phyloP scores from a whole-genome alignment of 2,329 filamentous ascomycete genomes.

The Aureobasidium melanogenum region DNA sequence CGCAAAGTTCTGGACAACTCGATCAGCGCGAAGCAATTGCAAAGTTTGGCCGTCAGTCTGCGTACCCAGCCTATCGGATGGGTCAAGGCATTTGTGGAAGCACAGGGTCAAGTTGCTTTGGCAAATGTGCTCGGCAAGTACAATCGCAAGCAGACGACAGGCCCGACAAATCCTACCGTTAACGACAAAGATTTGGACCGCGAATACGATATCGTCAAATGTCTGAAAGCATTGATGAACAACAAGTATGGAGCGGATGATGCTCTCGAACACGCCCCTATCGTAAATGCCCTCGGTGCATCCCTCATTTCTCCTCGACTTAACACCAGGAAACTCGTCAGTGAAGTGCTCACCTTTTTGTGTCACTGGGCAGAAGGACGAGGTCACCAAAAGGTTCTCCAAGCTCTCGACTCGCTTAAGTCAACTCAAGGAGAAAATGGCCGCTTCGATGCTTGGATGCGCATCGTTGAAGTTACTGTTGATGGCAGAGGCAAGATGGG shows the following conservation, averaged over 20 bases:
- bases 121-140: constrained; percentile 91
- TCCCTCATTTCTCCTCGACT: constrained; percentile 83
- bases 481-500: constrained; percentile 98
- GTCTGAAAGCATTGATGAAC: constrained; percentile 95
- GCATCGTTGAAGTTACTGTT: constrained; percentile 91
- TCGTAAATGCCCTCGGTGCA: constrained; percentile 77
- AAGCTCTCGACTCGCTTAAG: constrained; percentile 88
- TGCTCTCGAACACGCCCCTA: constrained; percentile 79
- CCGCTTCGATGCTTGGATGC: constrained; percentile 97
- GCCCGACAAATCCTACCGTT: constrained; percentile 53
- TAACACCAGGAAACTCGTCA: constrained; percentile 87
- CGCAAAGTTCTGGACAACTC: constrained; percentile 93
- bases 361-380: constrained; percentile 88
- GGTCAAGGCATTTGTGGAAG: constrained; percentile 95
- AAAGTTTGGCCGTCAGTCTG: constrained; percentile 87
- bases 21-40: constrained; percentile 82
- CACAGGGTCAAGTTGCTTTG: constrained; percentile 90
- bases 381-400: constrained; percentile 87
- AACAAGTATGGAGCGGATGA: constrained; percentile 98
- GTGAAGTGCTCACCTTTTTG: constrained; percentile 90
- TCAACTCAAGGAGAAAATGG: constrained; percentile 82
- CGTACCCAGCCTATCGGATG: constrained; percentile 93
- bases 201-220: constrained; percentile 97
- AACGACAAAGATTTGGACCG: constrained; percentile 76
- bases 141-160: constrained; percentile 73